A percentile compares a stretch with the other conserved stretches of the same genome.
phyloP scores from a whole-genome alignment of 257 asterid genomes.

The Jacaranda copaia region DNA sequence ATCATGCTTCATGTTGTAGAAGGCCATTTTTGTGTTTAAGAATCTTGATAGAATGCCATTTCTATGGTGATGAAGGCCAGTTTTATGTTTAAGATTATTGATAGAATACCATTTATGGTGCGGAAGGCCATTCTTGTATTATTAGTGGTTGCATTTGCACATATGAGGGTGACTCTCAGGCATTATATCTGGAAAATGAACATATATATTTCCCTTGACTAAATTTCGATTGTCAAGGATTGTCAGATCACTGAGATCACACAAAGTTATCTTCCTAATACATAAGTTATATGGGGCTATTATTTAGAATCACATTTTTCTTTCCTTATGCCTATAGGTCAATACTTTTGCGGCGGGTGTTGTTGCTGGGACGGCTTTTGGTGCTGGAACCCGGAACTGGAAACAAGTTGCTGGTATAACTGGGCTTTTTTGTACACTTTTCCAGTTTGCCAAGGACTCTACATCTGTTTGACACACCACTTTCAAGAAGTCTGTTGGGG shows the following conservation, averaged over 20 bases:
- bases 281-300: not conserved
- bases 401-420: conserved; percentile 81
- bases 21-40: not conserved
- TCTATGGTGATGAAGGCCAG: too few species aligned
- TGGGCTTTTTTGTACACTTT: conserved; percentile 66
- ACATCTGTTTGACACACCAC: conserved; percentile 41
- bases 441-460: conserved; percentile 55
- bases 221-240: conserved; percentile 6
- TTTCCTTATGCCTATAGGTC: conserved; percentile 45
- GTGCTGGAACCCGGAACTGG: conserved; percentile 84
- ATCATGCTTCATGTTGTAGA: not conserved
- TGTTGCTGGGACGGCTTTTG: conserved; percentile 81
- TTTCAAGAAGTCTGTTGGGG: conserved; percentile 19
- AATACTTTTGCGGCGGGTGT: conserved; percentile 79
- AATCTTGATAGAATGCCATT: conserved; percentile 7
- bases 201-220: not conserved
- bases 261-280: conserved; percentile 11
- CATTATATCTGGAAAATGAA: not conserved
- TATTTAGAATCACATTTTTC: conserved; percentile 21
- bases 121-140: not conserved
- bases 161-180: not conserved
- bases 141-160: not conserved
- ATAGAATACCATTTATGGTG: not conserved
- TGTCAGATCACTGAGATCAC: not conserved
- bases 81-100: not conserved